These are phyloP conservation scores for Gossypium anomalum DNA, from an alignment of 345 rosid species.

Conservation along the genomic window DNA sequence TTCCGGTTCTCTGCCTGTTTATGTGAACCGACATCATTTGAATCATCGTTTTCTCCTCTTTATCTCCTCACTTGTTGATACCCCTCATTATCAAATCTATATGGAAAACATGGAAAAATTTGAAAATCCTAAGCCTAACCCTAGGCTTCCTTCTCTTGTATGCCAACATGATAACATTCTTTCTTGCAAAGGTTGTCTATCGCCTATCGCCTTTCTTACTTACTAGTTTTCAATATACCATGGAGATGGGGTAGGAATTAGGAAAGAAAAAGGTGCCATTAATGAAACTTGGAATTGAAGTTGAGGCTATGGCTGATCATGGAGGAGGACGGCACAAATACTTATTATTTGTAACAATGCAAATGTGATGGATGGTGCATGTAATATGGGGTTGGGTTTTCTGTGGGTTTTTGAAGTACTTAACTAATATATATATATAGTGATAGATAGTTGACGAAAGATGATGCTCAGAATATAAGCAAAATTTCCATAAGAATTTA, in stretches of 20 bases:
- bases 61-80: too few species aligned
- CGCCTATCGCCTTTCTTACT: background rate
- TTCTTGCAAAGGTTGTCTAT: too few species aligned
- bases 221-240: background rate
- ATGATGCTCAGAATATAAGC: too few species aligned
- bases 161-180: background rate
- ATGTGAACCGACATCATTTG: too few species aligned
- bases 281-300: constrained; percentile 7
- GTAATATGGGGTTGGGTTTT: background rate
- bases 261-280: background rate
- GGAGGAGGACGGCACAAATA: background rate
- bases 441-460: too few species aligned
- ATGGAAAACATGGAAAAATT: background rate
- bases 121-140: background rate
- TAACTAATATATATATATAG: background rate
- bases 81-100: background rate
- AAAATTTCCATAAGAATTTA: background rate
- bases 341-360: background rate
- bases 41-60: too few species aligned
- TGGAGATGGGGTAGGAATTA: background rate
- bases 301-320: background rate
- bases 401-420: background rate
- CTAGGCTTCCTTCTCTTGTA: background rate
- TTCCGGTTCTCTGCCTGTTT: too few species aligned
- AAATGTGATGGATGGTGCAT: background rate